A percentile compares a stretch with the other conserved stretches of the same genome.
These are phyloP conservation scores for Didymella exigua DNA, from an alignment of 2,329 filamentous ascomycete species.

Conservation along the genomic window DNA sequence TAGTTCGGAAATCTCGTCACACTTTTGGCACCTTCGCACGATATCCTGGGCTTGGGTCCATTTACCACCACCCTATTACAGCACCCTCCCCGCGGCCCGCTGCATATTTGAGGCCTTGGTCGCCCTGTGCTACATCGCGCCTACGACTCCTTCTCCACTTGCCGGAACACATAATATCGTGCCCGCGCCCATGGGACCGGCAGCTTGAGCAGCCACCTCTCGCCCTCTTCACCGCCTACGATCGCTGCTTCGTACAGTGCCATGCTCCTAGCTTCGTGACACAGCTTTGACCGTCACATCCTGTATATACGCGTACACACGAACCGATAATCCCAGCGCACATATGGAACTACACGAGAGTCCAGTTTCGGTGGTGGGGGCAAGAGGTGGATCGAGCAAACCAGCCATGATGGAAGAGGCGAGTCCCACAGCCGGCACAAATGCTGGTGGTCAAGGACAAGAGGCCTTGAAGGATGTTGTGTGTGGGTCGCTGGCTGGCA, in stretches of 20 bases:
- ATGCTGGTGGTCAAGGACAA: constrained; percentile 52
- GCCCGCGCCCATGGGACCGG: constrained; percentile 22
- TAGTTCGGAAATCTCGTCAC: constrained; percentile 38
- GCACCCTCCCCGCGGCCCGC: constrained; percentile 26
- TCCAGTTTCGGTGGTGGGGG: constrained; percentile 40
- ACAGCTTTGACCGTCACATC: constrained; percentile 6
- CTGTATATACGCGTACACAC: constrained; percentile 13
- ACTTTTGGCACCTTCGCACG: no score
- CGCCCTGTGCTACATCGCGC: constrained; percentile 28
- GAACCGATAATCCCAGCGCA: constrained; percentile 6
- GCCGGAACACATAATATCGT: constrained; percentile 15
- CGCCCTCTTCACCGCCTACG: constrained; percentile 39
- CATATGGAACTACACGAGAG: constrained; percentile 42
- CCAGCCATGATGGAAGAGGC: constrained; percentile 29
- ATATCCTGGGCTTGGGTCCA: constrained; percentile 33
- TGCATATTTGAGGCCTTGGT: constrained; percentile 23
- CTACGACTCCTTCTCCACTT: constrained; percentile 19
- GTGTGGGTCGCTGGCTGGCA: constrained; percentile 89
- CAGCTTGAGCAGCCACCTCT: constrained; percentile 29
- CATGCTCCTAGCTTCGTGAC: constrained; percentile 32
- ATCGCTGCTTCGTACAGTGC: constrained; percentile 29
- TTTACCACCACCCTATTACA: constrained; percentile 28
- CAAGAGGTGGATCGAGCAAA: constrained; percentile 30
- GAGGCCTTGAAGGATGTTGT: constrained; percentile 84
- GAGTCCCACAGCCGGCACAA: constrained; percentile 17